A percentile compares a stretch with the other conserved stretches of the same genome.
These are phyloP conservation scores for Citrus hindsii DNA, from an alignment of 345 rosid genomes.

Conservation along the genomic window DNA sequence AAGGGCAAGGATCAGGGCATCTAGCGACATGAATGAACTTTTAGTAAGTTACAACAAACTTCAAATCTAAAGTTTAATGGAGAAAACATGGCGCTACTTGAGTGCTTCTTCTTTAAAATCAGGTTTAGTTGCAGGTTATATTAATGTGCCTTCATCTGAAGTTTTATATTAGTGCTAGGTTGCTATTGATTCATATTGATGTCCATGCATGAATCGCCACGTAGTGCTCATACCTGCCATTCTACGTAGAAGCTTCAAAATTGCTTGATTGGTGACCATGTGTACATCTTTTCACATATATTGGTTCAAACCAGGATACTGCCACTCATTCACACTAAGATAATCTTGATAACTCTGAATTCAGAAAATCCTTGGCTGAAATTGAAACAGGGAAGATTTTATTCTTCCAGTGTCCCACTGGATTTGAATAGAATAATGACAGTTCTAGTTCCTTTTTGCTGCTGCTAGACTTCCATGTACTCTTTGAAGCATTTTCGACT, in stretches of 20 bases:
- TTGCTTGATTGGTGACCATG: background rate
- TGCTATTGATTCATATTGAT: background rate
- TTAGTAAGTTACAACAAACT: constrained; percentile 47
- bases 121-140: background rate
- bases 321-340: background rate
- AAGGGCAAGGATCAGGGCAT: constrained; percentile 78
- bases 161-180: background rate
- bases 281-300: background rate
- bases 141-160: background rate
- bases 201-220: background rate
- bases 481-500: background rate
- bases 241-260: background rate
- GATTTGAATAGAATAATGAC: background rate
- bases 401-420: background rate
- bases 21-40: constrained; percentile 95
- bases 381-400: background rate
- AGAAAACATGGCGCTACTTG: constrained; percentile 1
- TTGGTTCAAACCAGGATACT: background rate
- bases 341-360: background rate
- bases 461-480: background rate
- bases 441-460: background rate
- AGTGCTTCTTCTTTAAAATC: constrained; percentile 3
- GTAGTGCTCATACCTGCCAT: background rate
- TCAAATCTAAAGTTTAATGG: background rate
- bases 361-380: background rate